These are phyloP conservation scores for Aciculoconidium aculeatum DNA, from an alignment of 805 yeast species.

Conservation along the genomic window DNA sequence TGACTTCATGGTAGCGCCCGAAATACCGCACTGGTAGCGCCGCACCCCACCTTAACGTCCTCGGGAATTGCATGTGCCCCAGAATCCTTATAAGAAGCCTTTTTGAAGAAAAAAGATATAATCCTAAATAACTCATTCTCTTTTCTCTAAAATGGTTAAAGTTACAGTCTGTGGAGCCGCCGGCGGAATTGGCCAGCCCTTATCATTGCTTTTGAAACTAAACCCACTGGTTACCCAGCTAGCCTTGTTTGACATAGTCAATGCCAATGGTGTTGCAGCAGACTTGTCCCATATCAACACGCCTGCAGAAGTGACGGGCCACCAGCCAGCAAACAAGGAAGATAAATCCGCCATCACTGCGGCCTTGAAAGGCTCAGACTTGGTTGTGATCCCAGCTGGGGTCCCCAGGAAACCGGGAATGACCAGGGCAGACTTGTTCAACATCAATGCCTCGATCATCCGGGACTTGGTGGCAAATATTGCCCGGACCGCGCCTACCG, in stretches of 20 bases:
- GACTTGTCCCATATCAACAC: slow-evolving; percentile 40
- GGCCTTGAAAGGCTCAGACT: slow-evolving; percentile 33
- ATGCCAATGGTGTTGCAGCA: slow-evolving; percentile 43
- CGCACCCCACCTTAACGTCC: too few species aligned
- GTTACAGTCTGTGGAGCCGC: slow-evolving; percentile 47
- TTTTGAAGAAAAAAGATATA: too few species aligned
- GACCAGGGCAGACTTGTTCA: slow-evolving; percentile 44
- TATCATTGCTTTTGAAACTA: slow-evolving; percentile 37
- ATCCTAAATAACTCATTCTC: too few species aligned
- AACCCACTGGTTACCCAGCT: slow-evolving; percentile 34
- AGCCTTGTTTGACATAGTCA: slow-evolving; percentile 39
- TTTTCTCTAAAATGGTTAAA: slow-evolving; percentile 26
- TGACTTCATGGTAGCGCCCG: too few species aligned
- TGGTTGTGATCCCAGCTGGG: slow-evolving; percentile 43
- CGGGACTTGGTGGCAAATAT: slow-evolving; percentile 38
- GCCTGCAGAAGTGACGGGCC: slow-evolving; percentile 34
- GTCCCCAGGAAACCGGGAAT: slow-evolving; percentile 46
- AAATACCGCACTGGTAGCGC: too few species aligned
- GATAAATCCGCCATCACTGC: slow-evolving; percentile 31
- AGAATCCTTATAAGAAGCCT: too few species aligned
- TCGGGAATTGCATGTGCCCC: too few species aligned
- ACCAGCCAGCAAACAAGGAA: slow-evolving; percentile 34
- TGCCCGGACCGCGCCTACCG: slow-evolving; percentile 34
- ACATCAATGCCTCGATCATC: slow-evolving; percentile 40
- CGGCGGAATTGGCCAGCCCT: slow-evolving; percentile 45